Conservation (phyloP, 495 filamentous ascomycete species). For the Hypoxylon perforatum region DNA sequence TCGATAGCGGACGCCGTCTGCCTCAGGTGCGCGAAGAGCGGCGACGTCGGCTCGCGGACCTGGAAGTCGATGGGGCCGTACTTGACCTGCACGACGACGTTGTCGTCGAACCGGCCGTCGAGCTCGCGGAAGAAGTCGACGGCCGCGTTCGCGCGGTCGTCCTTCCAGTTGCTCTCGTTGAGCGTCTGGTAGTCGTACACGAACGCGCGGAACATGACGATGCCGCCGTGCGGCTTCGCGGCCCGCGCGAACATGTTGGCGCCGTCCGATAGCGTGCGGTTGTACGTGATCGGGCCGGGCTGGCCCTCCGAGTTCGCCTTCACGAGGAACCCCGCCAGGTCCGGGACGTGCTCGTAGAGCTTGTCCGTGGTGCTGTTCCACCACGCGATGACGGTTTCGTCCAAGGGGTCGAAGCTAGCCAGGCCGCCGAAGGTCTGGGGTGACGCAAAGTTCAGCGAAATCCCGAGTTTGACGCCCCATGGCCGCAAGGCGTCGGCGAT, state of each 20-base stretch:
- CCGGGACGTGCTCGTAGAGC: slow-evolving; percentile 70
- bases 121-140: slow-evolving; percentile 73
- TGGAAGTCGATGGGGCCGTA: slow-evolving; percentile 83
- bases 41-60: slow-evolving; percentile 75
- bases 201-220: slow-evolving; percentile 79
- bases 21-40: slow-evolving; percentile 71
- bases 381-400: slow-evolving; percentile 67
- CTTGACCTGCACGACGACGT: slow-evolving; percentile 79
- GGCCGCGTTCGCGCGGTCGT: slow-evolving; percentile 75
- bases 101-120: slow-evolving; percentile 74
- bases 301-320: slow-evolving; percentile 82
- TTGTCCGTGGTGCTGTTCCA: slow-evolving; percentile 69
- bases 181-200: slow-evolving; percentile 70
- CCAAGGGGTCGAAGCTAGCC: slow-evolving; percentile 72
- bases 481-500: slow-evolving; percentile 74
- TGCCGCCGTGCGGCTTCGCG: slow-evolving; percentile 69
- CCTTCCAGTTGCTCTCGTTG: slow-evolving; percentile 69
- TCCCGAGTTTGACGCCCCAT: slow-evolving; percentile 72
- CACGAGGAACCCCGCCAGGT: slow-evolving; percentile 75
- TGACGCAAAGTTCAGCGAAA: slow-evolving; percentile 75
- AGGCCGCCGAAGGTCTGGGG: slow-evolving; percentile 68
- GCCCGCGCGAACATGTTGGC: slow-evolving; percentile 76
- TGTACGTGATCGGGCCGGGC: slow-evolving; percentile 75
- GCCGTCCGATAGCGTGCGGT: slow-evolving; percentile 74
- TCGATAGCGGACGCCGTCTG: slow-evolving; percentile 72